A percentile compares a stretch with the other conserved stretches of the same genome.
These are phyloP conservation scores for Betula pendula DNA, from an alignment of 306 rosid species.

Conservation along the genomic window DNA sequence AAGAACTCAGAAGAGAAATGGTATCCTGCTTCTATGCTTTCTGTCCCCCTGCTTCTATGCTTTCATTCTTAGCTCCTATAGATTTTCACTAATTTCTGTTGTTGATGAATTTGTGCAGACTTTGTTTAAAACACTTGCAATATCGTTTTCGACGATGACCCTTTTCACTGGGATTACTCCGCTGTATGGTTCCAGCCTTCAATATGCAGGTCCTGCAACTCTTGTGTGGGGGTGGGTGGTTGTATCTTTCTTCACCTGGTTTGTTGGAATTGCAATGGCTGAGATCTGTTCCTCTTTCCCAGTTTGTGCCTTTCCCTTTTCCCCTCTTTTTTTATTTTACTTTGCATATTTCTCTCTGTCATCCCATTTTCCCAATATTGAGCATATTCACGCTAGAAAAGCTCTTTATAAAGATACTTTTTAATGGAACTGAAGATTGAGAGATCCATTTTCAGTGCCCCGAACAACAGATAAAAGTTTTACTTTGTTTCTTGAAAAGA, in stretches of 20 bases:
- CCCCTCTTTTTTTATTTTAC: not conserved
- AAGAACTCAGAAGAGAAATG: conserved; percentile 85
- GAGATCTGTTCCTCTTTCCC: conserved; percentile 96
- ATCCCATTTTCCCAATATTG: not conserved
- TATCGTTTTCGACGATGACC: conserved; percentile 83
- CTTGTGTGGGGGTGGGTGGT: conserved; percentile 94
- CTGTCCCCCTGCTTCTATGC: not conserved
- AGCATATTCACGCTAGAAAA: not conserved
- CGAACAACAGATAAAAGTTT: not conserved
- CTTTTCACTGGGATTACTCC: conserved; percentile 98
- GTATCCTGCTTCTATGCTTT: conserved; percentile 28
- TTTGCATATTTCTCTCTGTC: not conserved
- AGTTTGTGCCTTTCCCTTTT: conserved; percentile 40
- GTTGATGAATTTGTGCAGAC: conserved; percentile 49
- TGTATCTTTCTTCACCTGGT: conserved; percentile 86
- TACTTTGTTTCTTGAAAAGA: not conserved
- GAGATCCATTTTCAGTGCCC: not conserved
- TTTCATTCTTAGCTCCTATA: too few species aligned
- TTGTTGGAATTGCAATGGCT: conserved; percentile 86
- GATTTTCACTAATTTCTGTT: not conserved
- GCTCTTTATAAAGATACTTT: not conserved
- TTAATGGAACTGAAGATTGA: not conserved
- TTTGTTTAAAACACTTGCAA: conserved; percentile 86
- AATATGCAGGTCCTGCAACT: conserved; percentile 81
- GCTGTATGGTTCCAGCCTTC: conserved; percentile 76